Evolutionary conservation across 192 early-diverging fungal species (phyloP).

Genomic region (Coemansia sp.): DNA sequence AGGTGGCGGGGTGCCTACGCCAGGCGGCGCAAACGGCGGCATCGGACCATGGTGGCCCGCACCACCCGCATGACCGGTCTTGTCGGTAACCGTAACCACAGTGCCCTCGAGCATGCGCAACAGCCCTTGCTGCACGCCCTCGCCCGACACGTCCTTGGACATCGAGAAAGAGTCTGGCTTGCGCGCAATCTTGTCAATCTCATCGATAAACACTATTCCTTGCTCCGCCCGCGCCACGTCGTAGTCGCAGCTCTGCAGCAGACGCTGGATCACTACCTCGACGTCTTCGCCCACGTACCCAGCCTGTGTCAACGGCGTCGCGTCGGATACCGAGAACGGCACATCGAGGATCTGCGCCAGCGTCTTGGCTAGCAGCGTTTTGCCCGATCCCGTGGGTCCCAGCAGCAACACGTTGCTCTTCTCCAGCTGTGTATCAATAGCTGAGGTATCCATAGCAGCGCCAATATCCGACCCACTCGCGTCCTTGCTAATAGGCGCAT

Average conservation of each 20-base stretch:
- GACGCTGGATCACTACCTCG: constrained; percentile 77
- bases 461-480: neutral
- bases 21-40: constrained; percentile 24
- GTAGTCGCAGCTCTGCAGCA: constrained; percentile 86
- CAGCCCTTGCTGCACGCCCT: constrained; percentile 88
- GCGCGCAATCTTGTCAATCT: constrained; percentile 88
- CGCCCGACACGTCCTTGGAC: constrained; percentile 85
- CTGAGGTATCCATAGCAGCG: constrained; percentile 2
- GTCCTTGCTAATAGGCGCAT: neutral
- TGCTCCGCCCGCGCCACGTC: constrained; percentile 81
- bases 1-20: constrained; percentile 14
- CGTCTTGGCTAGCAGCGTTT: constrained; percentile 81
- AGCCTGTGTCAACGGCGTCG: constrained; percentile 87
- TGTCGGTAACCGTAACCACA: constrained; percentile 80
- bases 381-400: constrained; percentile 83
- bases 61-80: constrained; percentile 56
- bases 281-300: constrained; percentile 94
- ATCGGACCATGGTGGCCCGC: constrained; percentile 23
- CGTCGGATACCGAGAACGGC: constrained; percentile 87
- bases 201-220: constrained; percentile 90
- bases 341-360: constrained; percentile 80
- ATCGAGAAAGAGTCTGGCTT: constrained; percentile 70
- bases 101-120: constrained; percentile 89
- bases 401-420: constrained; percentile 89
- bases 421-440: constrained; percentile 63